Percentiles rank a stretch among this genome's conserved stretches.
Conservation (phyloP, 2,329 filamentous ascomycete species). For the Myrmaecium sp. region DNA sequence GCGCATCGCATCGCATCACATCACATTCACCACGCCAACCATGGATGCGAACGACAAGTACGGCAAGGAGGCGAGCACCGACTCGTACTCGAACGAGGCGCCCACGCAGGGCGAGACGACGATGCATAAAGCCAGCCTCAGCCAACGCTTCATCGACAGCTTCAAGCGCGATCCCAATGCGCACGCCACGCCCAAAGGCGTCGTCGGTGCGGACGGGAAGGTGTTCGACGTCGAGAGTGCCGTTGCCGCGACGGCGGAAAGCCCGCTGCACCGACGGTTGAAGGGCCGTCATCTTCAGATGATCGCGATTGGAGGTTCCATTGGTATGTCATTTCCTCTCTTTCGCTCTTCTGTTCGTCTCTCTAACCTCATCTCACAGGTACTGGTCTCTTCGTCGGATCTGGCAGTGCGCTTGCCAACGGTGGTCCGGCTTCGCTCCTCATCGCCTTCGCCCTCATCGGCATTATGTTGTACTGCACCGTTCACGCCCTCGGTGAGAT, state of each 20-base stretch:
- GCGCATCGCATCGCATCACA: no score
- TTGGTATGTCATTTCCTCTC: constrained; percentile 24
- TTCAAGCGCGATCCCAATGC: constrained; percentile 22
- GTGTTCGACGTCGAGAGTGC: constrained; percentile 47
- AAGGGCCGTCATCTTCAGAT: constrained; percentile 85
- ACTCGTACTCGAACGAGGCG: constrained; percentile 4
- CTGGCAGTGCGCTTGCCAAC: constrained; percentile 26
- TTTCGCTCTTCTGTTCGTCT: constrained; percentile 2
- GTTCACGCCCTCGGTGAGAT: constrained; percentile 85
- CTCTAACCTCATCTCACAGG: constrained; percentile 8
- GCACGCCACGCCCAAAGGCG: constrained; percentile 29
- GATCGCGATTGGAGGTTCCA: constrained; percentile 92
- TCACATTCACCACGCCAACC: no score
- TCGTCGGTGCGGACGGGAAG: constrained; percentile 34
- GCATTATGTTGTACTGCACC: constrained; percentile 79
- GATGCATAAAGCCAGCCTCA: constrained; percentile 14
- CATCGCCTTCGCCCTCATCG: constrained; percentile 41
- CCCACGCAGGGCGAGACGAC: constrained; percentile 14
- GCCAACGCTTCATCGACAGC: constrained; percentile 26
- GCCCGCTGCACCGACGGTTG: constrained; percentile 38
- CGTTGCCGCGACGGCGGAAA: constrained; percentile 47
- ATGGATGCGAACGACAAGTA: no score
- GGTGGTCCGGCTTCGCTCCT: constrained; percentile 22
- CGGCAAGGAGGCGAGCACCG: no score
- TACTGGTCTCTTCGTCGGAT: constrained; percentile 67